Evolutionary conservation across 1,284 basidiomycete genomes (phyloP), one percentile per base, ranked within the genome.

Genomic region (Coniferiporia sulphurascens): DNA sequence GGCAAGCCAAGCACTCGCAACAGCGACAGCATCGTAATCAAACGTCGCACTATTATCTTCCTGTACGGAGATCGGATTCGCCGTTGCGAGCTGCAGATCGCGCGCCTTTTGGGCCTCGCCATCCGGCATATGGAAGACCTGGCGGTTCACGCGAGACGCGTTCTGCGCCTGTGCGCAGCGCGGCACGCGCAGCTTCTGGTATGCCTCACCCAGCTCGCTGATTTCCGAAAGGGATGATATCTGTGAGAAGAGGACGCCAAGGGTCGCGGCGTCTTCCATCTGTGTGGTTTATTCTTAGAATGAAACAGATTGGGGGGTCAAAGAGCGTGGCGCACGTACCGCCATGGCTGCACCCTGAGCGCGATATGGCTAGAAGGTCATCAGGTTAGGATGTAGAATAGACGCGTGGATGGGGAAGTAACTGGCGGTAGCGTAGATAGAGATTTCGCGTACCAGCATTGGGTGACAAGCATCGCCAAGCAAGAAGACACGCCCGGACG

Each of bases 271-370:
- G 41, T 67, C 66, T 56, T 67, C 66, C 48, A 67, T 63, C 64
- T 65, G 32, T 13, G 38, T 4, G 43, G 15, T 48, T 41, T 15
- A 41, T 41, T 41, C 15, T 41, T 41, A 41, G 38, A 5, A 27
- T 27, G 27, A 27, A 27, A 45, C 19, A 45, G 48, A 19, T 48
- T 19, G 17, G 48, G 32, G 48, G 32, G 17, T 4, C 5, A 6
- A 27, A 32, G 43, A 27, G 9, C 15, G 22, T 41, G 27, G 9
- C 38, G 9, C 15, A 63, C 62, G 55, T 58, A 67, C 65, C 22
- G 68, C 68, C 67, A 69, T 69, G 12, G 67, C 67, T 4, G 68
- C 68, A 15, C 67, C 68, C 56, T 69, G 68, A 15, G 68, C 68
- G n/a, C 68, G 65, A 59, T 69, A 69, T 5, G 68, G 68, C 62